These are phyloP conservation scores for Aspergillus latus DNA, from an alignment of 2,329 filamentous ascomycete species.

Conservation along the genomic window DNA sequence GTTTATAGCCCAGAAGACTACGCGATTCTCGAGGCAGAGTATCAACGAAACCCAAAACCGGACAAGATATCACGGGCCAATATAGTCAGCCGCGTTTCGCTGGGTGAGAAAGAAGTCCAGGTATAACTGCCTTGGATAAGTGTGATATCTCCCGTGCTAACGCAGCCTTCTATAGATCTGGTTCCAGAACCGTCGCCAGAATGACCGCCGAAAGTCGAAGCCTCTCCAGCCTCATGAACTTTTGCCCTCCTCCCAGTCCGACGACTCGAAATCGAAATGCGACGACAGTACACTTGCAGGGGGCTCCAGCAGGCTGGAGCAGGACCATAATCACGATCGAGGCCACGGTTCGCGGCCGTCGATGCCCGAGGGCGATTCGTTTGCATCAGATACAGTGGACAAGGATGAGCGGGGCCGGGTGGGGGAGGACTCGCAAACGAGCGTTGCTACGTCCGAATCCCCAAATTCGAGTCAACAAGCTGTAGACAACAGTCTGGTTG, in stretches of 20 bases:
- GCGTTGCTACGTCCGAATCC: constrained; percentile 28
- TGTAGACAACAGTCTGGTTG: constrained; percentile 22
- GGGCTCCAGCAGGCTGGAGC: constrained; percentile 32
- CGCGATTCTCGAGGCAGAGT: constrained; percentile 80
- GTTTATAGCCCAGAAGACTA: constrained; percentile 76
- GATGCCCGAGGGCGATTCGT: constrained; percentile 26
- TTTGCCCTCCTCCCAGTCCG: constrained; percentile 42
- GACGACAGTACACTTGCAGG: constrained; percentile 33
- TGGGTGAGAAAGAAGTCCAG: constrained; percentile 96
- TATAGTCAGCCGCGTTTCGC: constrained; percentile 79
- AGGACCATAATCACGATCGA: constrained; percentile 24
- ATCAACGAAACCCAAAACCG: constrained; percentile 80
- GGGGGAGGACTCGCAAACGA: constrained; percentile 33
- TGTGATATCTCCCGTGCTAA: no score
- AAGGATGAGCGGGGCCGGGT: constrained; percentile 30
- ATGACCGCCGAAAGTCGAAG: constrained; percentile 83
- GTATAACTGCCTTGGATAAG: constrained; percentile 52
- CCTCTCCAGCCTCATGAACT: constrained; percentile 78
- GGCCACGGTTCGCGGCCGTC: constrained; percentile 21
- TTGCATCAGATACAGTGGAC: constrained; percentile 24
- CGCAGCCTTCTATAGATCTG: constrained; percentile 66
- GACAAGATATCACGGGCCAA: constrained; percentile 83
- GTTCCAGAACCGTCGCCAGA: constrained; percentile 95
- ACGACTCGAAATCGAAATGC: constrained; percentile 29
- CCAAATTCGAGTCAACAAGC: constrained; percentile 26